Evolutionary conservation across 495 filamentous ascomycete species (phyloP).

Genomic region (Penicillium antarcticum): DNA sequence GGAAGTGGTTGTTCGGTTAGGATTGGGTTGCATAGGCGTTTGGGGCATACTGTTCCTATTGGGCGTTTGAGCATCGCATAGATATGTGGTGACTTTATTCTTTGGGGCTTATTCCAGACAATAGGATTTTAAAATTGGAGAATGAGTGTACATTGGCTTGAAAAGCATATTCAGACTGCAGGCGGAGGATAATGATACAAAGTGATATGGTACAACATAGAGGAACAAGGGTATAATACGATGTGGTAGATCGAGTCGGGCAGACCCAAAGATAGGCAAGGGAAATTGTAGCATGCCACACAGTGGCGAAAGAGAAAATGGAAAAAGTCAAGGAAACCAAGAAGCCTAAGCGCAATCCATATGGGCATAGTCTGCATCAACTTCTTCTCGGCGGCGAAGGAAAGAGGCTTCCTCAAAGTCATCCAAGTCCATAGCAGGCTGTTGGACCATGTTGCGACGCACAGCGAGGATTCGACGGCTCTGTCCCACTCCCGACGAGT

Average conservation of each 20-base stretch:
- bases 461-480: constrained; percentile 28
- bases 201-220: constrained; percentile 1
- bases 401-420: constrained; percentile 47
- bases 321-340: neutral
- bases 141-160: neutral
- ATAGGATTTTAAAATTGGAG: too few species aligned
- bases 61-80: too few species aligned
- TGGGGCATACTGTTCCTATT: too few species aligned
- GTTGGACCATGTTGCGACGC: constrained; percentile 4
- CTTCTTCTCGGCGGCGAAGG: constrained; percentile 40
- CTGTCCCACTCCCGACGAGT: constrained; percentile 21
- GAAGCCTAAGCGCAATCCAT: constrained; percentile 25
- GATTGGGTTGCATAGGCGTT: neutral
- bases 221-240: constrained; percentile 15
- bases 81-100: too few species aligned
- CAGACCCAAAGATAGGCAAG: neutral
- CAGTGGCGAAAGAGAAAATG: constrained; percentile 1
- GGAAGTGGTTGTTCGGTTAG: constrained; percentile 29
- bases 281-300: constrained; percentile 1
- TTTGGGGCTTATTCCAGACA: neutral
- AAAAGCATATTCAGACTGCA: neutral
- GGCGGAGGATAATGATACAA: constrained; percentile 10
- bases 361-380: constrained; percentile 33
- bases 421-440: constrained; percentile 30
- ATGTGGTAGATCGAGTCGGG: neutral